Evolutionary conservation across 768 basidiomycete genomes (phyloP).

Genomic region (Lentinula aciculospora): DNA sequence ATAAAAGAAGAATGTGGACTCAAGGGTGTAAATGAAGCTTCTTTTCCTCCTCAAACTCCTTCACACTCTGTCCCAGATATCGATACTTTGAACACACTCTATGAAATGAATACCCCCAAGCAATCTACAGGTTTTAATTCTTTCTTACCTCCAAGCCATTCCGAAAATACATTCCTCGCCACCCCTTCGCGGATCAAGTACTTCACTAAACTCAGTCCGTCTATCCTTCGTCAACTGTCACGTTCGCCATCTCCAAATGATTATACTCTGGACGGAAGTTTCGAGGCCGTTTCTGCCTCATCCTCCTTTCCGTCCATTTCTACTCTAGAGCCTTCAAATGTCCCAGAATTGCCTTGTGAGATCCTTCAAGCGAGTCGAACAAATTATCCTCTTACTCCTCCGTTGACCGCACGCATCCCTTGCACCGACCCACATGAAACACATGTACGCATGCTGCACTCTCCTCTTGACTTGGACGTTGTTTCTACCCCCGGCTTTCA

Average conservation of each 20-base stretch:
- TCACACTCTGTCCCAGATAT: background rate
- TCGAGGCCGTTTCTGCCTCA: background rate
- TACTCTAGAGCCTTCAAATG: background rate
- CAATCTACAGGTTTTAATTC: background rate
- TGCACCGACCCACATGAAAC: conserved; percentile 7
- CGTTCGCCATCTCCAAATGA: background rate
- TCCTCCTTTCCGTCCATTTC: background rate
- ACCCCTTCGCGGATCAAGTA: conserved; percentile 1
- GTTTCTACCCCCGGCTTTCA: background rate
- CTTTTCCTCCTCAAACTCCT: background rate
- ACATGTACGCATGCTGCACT: background rate
- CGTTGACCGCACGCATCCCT: conserved; percentile 13
- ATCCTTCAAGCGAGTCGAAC: background rate
- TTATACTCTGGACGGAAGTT: background rate
- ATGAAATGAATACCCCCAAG: background rate
- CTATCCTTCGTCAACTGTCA: background rate
- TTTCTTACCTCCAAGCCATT: background rate
- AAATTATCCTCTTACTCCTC: conserved; percentile 16
- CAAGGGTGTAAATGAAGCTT: background rate
- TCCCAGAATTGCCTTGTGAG: background rate
- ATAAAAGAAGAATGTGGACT: background rate
- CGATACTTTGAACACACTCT: background rate
- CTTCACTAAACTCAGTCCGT: background rate
- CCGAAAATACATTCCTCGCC: background rate
- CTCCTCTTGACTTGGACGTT: background rate